Evolutionary conservation across 108 stramenopile species (phyloP).

Genomic region (Epithemia pelagica): DNA sequence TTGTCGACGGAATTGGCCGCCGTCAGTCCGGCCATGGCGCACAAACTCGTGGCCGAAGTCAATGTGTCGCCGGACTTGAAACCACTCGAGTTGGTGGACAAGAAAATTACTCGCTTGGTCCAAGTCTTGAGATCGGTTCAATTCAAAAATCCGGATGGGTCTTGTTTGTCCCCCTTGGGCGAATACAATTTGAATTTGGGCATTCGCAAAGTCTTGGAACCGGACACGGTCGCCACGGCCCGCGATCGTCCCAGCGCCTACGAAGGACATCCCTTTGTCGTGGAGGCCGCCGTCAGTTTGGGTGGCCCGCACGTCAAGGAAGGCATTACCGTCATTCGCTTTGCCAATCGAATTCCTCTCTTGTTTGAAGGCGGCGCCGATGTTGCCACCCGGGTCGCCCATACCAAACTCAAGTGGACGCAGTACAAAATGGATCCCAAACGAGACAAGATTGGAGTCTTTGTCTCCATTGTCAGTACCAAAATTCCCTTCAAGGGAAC

Average conservation of each 20-base stretch:
- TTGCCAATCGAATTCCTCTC: constrained; percentile 96
- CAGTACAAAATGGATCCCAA: constrained; percentile 94
- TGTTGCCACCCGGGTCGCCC: constrained; percentile 87
- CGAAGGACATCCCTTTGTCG: constrained; percentile 95
- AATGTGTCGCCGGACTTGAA: constrained; percentile 39
- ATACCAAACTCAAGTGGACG: constrained; percentile 84
- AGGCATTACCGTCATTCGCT: constrained; percentile 90
- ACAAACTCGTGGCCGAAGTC: constrained; percentile 55
- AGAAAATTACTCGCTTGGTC: constrained; percentile 74
- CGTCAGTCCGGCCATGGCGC: constrained; percentile 53
- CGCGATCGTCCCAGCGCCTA: constrained; percentile 67
- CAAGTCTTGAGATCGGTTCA: constrained; percentile 73
- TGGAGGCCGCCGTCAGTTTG: constrained; percentile 94
- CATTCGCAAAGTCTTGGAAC: constrained; percentile 88
- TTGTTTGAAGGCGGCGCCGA: constrained; percentile 95
- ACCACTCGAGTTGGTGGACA: constrained; percentile 47
- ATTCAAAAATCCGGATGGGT: constrained; percentile 89
- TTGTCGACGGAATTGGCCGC: constrained; percentile 65
- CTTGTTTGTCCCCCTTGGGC: constrained; percentile 87
- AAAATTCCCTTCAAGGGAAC: constrained; percentile 99
- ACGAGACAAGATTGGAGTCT: constrained; percentile 90
- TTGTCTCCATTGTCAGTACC: constrained; percentile 93
- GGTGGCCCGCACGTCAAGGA: constrained; percentile 88
- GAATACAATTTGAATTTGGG: constrained; percentile 97
- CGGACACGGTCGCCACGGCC: constrained; percentile 80